A percentile compares a stretch with the other conserved stretches of the same genome.
phyloP scores from a whole-genome alignment of 345 rosid genomes.

The Syzygium aqueum region DNA sequence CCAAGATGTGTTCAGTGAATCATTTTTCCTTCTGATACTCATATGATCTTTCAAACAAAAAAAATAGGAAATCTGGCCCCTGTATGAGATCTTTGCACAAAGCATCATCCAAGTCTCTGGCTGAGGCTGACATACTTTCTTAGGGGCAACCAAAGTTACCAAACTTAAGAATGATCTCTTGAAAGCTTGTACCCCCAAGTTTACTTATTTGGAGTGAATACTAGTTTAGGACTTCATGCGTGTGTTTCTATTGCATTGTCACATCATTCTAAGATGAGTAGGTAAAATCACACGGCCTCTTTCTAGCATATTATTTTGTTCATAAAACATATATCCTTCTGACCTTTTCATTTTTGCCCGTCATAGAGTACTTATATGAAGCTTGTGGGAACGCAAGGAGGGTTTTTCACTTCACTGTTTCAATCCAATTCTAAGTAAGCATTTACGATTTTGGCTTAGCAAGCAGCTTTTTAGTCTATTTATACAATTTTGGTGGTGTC shows the following conservation, averaged over 20 bases:
- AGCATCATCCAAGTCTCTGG: not conserved
- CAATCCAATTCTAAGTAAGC: conserved; percentile 45
- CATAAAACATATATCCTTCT: not conserved
- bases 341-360: not conserved
- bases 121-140: not conserved
- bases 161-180: not conserved
- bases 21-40: not conserved
- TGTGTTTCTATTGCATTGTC: not conserved
- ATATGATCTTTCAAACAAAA: not conserved
- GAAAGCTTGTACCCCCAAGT: not conserved
- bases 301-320: not conserved
- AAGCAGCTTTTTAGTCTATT: not conserved
- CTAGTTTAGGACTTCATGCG: not conserved
- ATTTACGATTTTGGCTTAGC: not conserved
- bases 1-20: not conserved
- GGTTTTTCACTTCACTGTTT: conserved; percentile 40
- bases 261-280: not conserved
- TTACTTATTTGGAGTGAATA: not conserved
- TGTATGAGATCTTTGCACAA: not conserved
- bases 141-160: not conserved
- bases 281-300: not conserved
- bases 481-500: not conserved
- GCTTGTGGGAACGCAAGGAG: conserved; percentile 65
- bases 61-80: not conserved
- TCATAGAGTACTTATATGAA: conserved; percentile 52